Evolutionary conservation across 805 yeast genomes (phyloP), one percentile per base, ranked within the genome.

Genomic region (Lipomyces yamadae): DNA sequence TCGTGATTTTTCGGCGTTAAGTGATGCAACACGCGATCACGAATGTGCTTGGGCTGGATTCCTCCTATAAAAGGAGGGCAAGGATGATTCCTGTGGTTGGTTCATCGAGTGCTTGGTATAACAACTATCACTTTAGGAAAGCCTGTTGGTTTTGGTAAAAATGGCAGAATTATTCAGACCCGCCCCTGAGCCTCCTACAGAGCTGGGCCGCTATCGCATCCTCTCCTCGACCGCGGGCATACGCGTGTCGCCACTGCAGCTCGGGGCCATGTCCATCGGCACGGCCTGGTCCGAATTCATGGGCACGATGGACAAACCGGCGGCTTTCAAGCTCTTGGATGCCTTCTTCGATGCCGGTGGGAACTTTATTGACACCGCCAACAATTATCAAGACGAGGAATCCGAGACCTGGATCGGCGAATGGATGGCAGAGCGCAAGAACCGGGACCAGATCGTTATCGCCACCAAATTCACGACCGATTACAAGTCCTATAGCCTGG

Each of bases 381-480:
- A 70, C 48, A 58, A 29, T 15, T 72, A 72, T 50, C 75, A 72
- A 37, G 42, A 65, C 30, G 72, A 66, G 42, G 68, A 73, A 64
- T 70, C 73, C 11, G 75, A 72, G 64, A 58, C 34, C 15, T 72
- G 75, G 74, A 24, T 72, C 13, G 75, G 75, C n/a, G 75, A 72
- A 54, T 72, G 75, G 75, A 73, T 72, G 74, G 50, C 56, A 18
- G 59, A 62, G 53, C 65, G 74, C 18, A 60, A 70, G 5, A 37
- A 62, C 60, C 67, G 75, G 11, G 73, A 72, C 45, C 72, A 73
- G 58, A 53, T 72, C 15, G 73, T 72, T 4, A 66, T 73, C 30
- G 73, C 74, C 39, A 72, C 75, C 3, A 72, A 72, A 33, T 83
- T 82, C 73, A 80, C 83, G 7, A 35, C 50, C 5, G 50, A 33